phyloP scores from a whole-genome alignment of 2,329 filamentous ascomycete genomes.

The Colletotrichum phormii region DNA sequence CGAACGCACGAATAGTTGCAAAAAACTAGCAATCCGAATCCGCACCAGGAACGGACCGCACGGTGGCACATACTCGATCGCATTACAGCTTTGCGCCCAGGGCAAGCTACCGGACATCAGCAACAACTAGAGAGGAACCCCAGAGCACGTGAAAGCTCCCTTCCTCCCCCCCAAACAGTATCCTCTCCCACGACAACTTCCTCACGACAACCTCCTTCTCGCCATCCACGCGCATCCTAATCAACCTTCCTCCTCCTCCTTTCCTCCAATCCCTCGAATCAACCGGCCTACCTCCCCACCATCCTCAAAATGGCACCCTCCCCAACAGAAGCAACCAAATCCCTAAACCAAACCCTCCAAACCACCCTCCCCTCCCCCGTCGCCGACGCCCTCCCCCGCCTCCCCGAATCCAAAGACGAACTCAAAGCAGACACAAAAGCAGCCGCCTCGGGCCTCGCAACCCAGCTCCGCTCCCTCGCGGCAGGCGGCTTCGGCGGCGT shows the following conservation, averaged over 20 bases:
- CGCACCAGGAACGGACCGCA: slow-evolving; percentile 35
- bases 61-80: background rate
- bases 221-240: background rate
- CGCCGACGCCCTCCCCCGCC: slow-evolving; percentile 53
- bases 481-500: slow-evolving; percentile 94
- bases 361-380: slow-evolving; percentile 47
- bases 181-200: background rate
- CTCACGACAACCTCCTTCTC: background rate
- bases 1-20: background rate
- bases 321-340: slow-evolving; percentile 39
- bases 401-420: slow-evolving; percentile 57
- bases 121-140: background rate
- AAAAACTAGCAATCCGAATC: background rate
- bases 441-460: slow-evolving; percentile 50
- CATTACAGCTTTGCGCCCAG: background rate
- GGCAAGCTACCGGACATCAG: background rate
- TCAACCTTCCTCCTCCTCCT: background rate
- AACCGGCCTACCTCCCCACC: background rate
- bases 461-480: slow-evolving; percentile 81
- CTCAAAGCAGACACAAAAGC: slow-evolving; percentile 55
- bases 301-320: slow-evolving; percentile 38
- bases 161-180: background rate
- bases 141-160: slow-evolving; percentile 11
- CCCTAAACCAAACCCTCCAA: slow-evolving; percentile 23
- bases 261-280: background rate